Base-by-base conservation (phyloP, 108 stramenopile species). In the Poteriospumella lacustris region DNA sequence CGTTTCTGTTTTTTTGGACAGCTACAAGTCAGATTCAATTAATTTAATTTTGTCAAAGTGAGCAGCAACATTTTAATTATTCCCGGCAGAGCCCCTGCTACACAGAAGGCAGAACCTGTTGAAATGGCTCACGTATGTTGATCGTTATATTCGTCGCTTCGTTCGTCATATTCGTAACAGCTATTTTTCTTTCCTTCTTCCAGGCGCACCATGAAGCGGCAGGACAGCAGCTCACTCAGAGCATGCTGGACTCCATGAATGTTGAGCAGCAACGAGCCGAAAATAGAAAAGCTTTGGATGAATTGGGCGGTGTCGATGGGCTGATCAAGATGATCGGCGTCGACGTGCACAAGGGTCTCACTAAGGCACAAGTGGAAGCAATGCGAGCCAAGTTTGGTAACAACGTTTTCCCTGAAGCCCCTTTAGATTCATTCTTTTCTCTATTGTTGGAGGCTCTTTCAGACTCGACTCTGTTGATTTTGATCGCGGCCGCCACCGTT, bases 371-470 rank as follows among this genome's bases (percentile, higher is more conserved):
- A 67, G 40, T 67, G 15, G 31, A 67, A 33, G 12, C 15, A 33
- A 12, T 67, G 31, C 12, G 64, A 40, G 39, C 9, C 40, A 67
- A 67, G 40, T 67, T 40, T 33, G 64, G 64, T 12, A 33, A 12
- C 40, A 67, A 67, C 19, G 40, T 33, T 19, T 67, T 31, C 19
- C 64, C 64, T 40, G 64, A 67, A 67, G 36, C 64, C 15, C 64
- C 64, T 15, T 19, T 67, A 15, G 40, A 41, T 33, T 15, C 84
- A 64, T 93, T 92, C 77, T 80, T 92, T 56, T 76, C 84, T 58
- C 83, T 96, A 12, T 93, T 92, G 78, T 91, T 89, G 89, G 90
- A 94, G 52, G 92, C 95, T n/a, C 84, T 96, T 34, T 91, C 95
- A 47, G 95, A 97, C 72, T 89, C 92, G 81, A 93, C 92, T 42